Percentiles rank a stretch among this genome's conserved stretches.
phyloP scores from a whole-genome alignment of 306 rosid genomes.

The Begonia loranthoides region DNA sequence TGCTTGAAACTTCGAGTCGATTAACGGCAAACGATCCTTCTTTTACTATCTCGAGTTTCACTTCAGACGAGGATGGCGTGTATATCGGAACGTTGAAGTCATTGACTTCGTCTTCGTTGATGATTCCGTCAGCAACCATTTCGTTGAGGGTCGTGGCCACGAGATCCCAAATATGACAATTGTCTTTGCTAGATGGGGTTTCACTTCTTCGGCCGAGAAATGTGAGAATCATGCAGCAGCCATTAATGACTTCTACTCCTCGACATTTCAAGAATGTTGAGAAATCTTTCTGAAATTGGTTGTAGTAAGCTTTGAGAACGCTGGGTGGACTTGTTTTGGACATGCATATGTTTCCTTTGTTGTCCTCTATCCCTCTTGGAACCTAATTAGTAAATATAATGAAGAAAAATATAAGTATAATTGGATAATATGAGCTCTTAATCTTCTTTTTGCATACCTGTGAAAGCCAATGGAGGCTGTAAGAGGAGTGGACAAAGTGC shows the following conservation, averaged over 20 bases:
- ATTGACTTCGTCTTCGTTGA: slow-evolving; percentile 23
- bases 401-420: too few relatives aligned
- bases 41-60: too few relatives aligned
- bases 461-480: slow-evolving; percentile 31
- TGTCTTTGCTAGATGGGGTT: too few relatives aligned
- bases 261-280: too few relatives aligned
- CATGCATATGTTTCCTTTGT: slow-evolving; percentile 9
- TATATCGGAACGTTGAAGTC: slow-evolving; percentile 24
- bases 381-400: too few relatives aligned
- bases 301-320: neutral
- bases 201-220: too few relatives aligned
- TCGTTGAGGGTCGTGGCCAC: slow-evolving; percentile 26
- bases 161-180: neutral
- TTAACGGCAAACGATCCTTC: slow-evolving; percentile 26
- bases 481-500: slow-evolving; percentile 31
- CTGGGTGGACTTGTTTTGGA: neutral
- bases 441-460: slow-evolving; percentile 9
- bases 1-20: slow-evolving; percentile 6
- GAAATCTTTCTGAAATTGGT: neutral
- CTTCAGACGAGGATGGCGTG: slow-evolving; percentile 21
- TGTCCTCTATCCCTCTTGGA: slow-evolving; percentile 6
- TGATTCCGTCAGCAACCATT: slow-evolving; percentile 32
- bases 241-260: too few relatives aligned
- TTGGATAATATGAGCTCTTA: too few relatives aligned
- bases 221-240: too few relatives aligned